Evolutionary conservation across 805 yeast genomes (phyloP), one percentile per base, ranked within the genome.

Genomic region (Scheffersomyces stipitis): DNA sequence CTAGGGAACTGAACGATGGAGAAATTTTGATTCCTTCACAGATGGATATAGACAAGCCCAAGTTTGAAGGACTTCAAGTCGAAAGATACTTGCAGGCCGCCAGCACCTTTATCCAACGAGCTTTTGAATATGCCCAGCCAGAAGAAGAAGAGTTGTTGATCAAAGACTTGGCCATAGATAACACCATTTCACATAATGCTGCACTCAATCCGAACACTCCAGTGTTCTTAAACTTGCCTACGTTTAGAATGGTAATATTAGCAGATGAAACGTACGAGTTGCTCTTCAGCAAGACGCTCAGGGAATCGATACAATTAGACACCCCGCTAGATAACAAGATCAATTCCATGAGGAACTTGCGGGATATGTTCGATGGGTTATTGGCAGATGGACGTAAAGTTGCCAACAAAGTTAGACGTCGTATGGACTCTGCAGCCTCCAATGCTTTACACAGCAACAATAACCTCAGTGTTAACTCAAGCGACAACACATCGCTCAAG

Each of bases 221-320:
- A 1, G 79, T 83, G 7, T 78, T 66, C 40, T 72, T 90, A 35
- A 86, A 84, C 36, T 66, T 88, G 13, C 87, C 98, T 0, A 89
- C 96, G 0, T 91, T 91, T 64, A 70, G 98, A 44, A 91, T 91
- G 99, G 95, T 93, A 1, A 66, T 93, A 4, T 67, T 91, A 4
- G 97, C 98, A 0, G 96, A 90, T 57, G 98, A 89, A 52, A 86
- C 96, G 0, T 84, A 88, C 48, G 98, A 93, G 58, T 68, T 84
- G 28, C 79, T 91, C 43, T 93, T 93, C 63, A 72, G 86, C 10
- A 66, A 71, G 17, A 83, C 89, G 0, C 66, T 88, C 23, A 73
- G 84, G 38, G 59, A 69, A n/a, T 76, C 91, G 0, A 73, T 86
- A 34, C 87, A 85, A 53, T 70, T 86, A 32, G 75, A 77, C 38